These are phyloP conservation scores for Aspergillus homomorphus DNA, from an alignment of 495 filamentous ascomycete genomes.

Conservation along the genomic window DNA sequence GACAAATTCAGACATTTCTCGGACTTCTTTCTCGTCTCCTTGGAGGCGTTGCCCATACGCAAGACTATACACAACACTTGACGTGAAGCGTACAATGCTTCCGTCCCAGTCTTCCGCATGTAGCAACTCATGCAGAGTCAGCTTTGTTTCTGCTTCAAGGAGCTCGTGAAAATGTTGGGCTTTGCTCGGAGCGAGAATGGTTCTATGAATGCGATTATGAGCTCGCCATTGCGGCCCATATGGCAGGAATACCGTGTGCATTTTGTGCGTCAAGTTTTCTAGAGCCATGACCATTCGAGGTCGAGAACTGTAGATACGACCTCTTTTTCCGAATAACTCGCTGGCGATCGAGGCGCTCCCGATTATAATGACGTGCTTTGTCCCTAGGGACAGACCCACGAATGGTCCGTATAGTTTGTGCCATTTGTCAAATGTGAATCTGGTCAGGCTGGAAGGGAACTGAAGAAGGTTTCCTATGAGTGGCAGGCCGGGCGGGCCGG, in stretches of 20 bases:
- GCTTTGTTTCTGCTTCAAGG: slow-evolving; percentile 19
- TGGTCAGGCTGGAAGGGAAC: slow-evolving; percentile 4
- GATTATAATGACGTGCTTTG: slow-evolving; percentile 13
- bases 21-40: slow-evolving; percentile 23
- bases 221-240: slow-evolving; percentile 12
- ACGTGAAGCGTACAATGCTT: slow-evolving; percentile 56
- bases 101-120: slow-evolving; percentile 43
- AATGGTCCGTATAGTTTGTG: slow-evolving; percentile 1
- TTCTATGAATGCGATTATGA: slow-evolving; percentile 12
- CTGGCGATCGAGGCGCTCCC: not conserved
- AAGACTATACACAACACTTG: slow-evolving; percentile 53
- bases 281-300: slow-evolving; percentile 23
- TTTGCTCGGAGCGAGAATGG: not conserved
- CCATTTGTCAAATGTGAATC: slow-evolving; percentile 18
- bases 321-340: slow-evolving; percentile 22
- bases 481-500: slow-evolving; percentile 8
- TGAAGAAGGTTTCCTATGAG: slow-evolving; percentile 27
- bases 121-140: slow-evolving; percentile 16
- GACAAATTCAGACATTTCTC: not conserved
- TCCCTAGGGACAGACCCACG: not conserved
- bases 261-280: slow-evolving; percentile 16
- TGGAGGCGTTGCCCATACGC: slow-evolving; percentile 51
- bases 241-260: slow-evolving; percentile 22
- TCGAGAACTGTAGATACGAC: slow-evolving; percentile 19
- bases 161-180: not conserved